These are phyloP conservation scores for Teratosphaeria pseudoeucalypti DNA, from an alignment of 2,329 filamentous ascomycete species.

Conservation along the genomic window DNA sequence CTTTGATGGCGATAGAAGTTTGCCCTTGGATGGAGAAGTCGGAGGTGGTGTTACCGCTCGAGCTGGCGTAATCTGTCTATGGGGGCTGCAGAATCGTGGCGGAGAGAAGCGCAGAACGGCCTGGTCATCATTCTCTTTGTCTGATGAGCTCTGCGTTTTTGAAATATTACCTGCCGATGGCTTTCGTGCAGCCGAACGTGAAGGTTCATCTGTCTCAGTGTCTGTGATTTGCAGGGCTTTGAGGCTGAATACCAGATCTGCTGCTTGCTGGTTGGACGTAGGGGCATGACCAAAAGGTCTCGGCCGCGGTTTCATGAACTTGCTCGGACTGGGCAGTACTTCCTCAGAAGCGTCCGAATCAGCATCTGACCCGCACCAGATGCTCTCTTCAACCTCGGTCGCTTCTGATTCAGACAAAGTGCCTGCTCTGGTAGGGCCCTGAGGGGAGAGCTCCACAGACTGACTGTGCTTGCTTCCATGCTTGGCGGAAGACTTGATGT, in stretches of 20 bases:
- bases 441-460: background rate
- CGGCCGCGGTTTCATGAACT: constrained; percentile 11
- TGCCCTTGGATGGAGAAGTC: constrained; percentile 31
- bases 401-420: constrained; percentile 9
- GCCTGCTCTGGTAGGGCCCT: background rate
- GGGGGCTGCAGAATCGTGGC: constrained; percentile 10
- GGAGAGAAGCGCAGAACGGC: constrained; percentile 18
- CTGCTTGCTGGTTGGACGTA: background rate
- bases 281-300: background rate
- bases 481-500: background rate
- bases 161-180: background rate
- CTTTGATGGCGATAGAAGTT: constrained; percentile 40
- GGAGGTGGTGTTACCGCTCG: constrained; percentile 30
- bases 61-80: constrained; percentile 2
- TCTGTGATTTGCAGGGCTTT: background rate
- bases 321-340: constrained; percentile 18
- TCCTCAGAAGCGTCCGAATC: constrained; percentile 13
- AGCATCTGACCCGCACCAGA: constrained; percentile 23
- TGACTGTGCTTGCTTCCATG: background rate
- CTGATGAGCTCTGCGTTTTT: constrained; percentile 12
- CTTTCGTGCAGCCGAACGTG: background rate
- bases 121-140: constrained; percentile 21
- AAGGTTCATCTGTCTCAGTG: background rate
- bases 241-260: background rate
- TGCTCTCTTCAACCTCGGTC: constrained; percentile 24